Base-by-base conservation (phyloP, 805 yeast genomes). In the Candida odintsovae region DNA sequence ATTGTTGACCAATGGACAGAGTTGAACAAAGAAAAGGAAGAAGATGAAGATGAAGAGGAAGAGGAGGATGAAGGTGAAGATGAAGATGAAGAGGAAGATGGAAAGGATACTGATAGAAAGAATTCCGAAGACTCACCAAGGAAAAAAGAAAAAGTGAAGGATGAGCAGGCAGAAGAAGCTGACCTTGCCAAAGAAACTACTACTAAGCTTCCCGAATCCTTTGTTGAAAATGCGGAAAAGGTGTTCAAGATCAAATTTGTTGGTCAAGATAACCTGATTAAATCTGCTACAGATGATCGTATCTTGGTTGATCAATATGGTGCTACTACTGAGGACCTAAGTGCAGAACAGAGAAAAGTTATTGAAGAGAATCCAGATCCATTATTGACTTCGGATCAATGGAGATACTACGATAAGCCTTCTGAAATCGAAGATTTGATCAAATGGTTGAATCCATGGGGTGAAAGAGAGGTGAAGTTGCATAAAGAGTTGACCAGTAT, bases 401-500 rank as follows among this genome's bases (percentile, higher is more conserved):
- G 97, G 97, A 76, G 83, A 45, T 86, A 64, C 54, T 77, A 80
- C 52, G 95, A 89, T 53, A 67, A 60, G 2, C 70, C 75, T 0
- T 76, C 73, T n/a, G 83, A 84, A 36, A 63, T 89, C 28, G 77
- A 76, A 1, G 60, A 60, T 13, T 59, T 90, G 22, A 48, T 82
- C 9, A 61, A 65, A n/a, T 84, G 92, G 88, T 68, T 90, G 42
- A 82, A 84, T 54, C 80, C 78, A 4, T 79, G 83, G 75, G 97
- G 97, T 3, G 70, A 68, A 43, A 68, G 95, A 40, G 97, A 90
- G 58, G 72, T 80, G 16, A 71, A 68, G 33, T 70, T 90, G 41
- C 67, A 78, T 36, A 83, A 82, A 54, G 95, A 86, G 55, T 61
- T 87, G 38, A 59, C 66, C 8, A 63, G 66, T 4, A 71, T 80